phyloP scores from a whole-genome alignment of 2,329 filamentous ascomycete species.

The Epichloe gansuensis region DNA sequence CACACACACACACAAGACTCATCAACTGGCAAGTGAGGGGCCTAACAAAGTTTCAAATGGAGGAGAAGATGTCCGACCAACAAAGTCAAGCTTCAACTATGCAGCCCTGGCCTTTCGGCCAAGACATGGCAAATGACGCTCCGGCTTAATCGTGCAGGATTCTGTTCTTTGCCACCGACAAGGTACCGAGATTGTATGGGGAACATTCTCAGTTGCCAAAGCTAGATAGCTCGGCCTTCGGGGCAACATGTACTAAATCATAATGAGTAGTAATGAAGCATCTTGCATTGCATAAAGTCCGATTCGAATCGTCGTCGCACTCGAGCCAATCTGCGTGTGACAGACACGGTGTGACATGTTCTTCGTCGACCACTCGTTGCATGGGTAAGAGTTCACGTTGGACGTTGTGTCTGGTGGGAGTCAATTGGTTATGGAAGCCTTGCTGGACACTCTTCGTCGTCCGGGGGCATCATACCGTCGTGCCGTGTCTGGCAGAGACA shows the following conservation, averaged over 20 bases:
- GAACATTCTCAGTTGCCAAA: slow-evolving; percentile 50
- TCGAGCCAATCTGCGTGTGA: not conserved
- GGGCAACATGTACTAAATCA: slow-evolving; percentile 24
- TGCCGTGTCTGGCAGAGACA: not conserved
- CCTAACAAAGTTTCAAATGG: not conserved
- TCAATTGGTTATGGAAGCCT: not conserved
- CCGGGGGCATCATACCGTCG: not conserved
- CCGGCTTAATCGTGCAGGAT: slow-evolving; percentile 89
- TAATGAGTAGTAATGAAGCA: slow-evolving; percentile 7
- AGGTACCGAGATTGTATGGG: slow-evolving; percentile 70
- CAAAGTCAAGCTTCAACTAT: slow-evolving; percentile 96
- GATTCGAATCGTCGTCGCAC: not conserved
- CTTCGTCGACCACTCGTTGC: not conserved
- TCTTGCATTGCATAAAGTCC: not conserved
- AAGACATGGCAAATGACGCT: slow-evolving; percentile 77
- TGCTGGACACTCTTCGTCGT: not conserved
- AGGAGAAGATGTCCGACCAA: slow-evolving; percentile 54
- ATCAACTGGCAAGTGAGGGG: not conserved
- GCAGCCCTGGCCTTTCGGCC: slow-evolving; percentile 66
- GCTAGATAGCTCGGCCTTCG: slow-evolving; percentile 39
- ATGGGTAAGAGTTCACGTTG: not conserved
- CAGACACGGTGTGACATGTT: not conserved
- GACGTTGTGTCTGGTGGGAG: not conserved
- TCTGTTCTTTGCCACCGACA: slow-evolving; percentile 69
- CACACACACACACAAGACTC: not conserved